Evolutionary conservation across 2,329 filamentous ascomycete genomes (phyloP).

Genomic region (Paecilomyces formosus): DNA sequence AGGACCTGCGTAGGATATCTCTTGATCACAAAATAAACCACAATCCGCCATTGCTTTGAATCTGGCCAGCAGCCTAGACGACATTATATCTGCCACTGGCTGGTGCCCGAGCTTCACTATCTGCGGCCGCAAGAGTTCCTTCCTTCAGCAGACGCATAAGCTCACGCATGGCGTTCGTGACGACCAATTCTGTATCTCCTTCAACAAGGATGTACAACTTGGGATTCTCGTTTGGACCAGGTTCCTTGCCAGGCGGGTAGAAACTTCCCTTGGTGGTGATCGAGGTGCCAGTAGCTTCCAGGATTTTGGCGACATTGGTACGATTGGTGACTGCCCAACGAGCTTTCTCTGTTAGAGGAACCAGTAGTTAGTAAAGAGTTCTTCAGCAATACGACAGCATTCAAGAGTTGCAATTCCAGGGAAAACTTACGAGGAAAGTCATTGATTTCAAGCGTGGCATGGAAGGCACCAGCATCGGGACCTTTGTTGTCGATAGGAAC

Average conservation of each 20-base stretch:
- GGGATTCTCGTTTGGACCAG: constrained; percentile 65
- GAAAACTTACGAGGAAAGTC: constrained; percentile 71
- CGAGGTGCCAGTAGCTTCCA: constrained; percentile 87
- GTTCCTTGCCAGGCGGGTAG: constrained; percentile 75
- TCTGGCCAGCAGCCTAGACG: constrained; percentile 42
- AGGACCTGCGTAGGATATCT: background rate
- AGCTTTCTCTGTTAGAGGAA: constrained; percentile 61
- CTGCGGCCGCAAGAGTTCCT: constrained; percentile 80
- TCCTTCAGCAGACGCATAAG: constrained; percentile 82
- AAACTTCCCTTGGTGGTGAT: constrained; percentile 97
- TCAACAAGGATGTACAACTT: constrained; percentile 98
- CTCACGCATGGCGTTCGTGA: constrained; percentile 84
- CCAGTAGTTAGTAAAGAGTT: background rate
- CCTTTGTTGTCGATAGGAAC: constrained; percentile 98
- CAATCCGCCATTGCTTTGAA: background rate
- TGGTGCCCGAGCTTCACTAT: constrained; percentile 73
- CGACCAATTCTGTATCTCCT: constrained; percentile 88
- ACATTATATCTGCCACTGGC: constrained; percentile 81
- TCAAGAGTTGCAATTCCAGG: background rate
- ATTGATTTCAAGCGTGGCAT: constrained; percentile 97
- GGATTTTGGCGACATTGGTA: constrained; percentile 96
- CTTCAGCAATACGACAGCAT: background rate
- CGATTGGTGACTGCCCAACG: constrained; percentile 98
- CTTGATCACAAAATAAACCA: background rate
- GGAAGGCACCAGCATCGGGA: constrained; percentile 91